Evolutionary conservation across 495 filamentous ascomycete species (phyloP).

Genomic region (Penicillium egyptiacum): DNA sequence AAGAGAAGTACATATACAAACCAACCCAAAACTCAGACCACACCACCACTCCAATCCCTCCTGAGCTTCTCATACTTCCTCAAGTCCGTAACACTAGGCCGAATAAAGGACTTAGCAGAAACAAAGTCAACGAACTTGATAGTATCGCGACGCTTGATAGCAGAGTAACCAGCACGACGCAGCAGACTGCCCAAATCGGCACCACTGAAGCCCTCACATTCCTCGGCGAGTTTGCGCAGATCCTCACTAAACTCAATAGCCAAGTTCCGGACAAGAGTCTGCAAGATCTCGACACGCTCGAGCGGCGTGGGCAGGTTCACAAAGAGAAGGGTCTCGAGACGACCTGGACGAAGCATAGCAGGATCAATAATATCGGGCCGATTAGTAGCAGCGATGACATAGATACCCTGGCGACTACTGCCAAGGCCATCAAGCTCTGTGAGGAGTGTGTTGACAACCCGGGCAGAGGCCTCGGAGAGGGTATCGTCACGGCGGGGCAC

Average conservation of each 20-base stretch:
- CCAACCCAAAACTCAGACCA: conserved; percentile 17
- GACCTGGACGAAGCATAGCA: conserved; percentile 89
- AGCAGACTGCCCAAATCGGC: conserved; percentile 82
- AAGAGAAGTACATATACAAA: not conserved
- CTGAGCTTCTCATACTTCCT: conserved; percentile 66
- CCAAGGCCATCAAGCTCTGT: conserved; percentile 89
- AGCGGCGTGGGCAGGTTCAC: conserved; percentile 79
- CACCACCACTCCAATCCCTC: conserved; percentile 48
- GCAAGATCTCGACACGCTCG: conserved; percentile 83
- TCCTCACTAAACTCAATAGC: conserved; percentile 51
- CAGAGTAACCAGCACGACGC: conserved; percentile 72
- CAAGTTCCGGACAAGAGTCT: conserved; percentile 69
- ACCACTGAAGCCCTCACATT: conserved; percentile 84
- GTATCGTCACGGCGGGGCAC: conserved; percentile 82
- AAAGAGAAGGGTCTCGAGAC: conserved; percentile 85
- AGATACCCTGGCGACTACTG: conserved; percentile 78
- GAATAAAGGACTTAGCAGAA: conserved; percentile 66
- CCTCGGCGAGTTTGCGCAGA: conserved; percentile 58
- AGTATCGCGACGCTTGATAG: conserved; percentile 61
- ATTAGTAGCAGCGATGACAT: conserved; percentile 94
- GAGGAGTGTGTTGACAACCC: conserved; percentile 95
- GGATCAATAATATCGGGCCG: conserved; percentile 94
- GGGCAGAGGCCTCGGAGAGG: conserved; percentile 76
- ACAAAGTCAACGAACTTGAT: conserved; percentile 77
- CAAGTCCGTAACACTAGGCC: conserved; percentile 77